Conservation (phyloP, 1,284 basidiomycete species). For the Leccinum fuscescens region DNA sequence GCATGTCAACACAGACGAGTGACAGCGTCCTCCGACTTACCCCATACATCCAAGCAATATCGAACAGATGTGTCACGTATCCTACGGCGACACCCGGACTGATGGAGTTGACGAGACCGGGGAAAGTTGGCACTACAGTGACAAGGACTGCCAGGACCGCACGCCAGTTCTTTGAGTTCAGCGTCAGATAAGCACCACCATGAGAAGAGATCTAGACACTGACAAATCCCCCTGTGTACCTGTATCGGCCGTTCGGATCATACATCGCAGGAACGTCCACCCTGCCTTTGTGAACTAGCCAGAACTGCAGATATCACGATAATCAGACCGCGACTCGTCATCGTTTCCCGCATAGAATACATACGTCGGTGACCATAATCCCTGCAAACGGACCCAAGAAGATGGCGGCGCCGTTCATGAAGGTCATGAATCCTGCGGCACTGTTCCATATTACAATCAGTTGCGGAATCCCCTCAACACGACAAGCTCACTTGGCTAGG, state of each 20-base stretch:
- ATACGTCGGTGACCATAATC: constrained; percentile 68
- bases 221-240: constrained; percentile 64
- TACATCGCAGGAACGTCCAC: constrained; percentile 77
- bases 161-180: constrained; percentile 61
- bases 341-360: constrained; percentile 22
- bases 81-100: constrained; percentile 56
- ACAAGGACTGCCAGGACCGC: constrained; percentile 59
- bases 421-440: constrained; percentile 47
- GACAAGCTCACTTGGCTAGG: constrained; percentile 40
- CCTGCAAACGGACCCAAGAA: constrained; percentile 75
- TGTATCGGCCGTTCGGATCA: constrained; percentile 61
- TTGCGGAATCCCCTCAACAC: not conserved
- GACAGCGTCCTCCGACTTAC: constrained; percentile 39
- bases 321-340: not conserved
- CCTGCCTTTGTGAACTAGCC: constrained; percentile 61
- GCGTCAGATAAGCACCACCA: constrained; percentile 7
- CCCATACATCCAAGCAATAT: constrained; percentile 71
- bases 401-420: constrained; percentile 71
- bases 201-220: constrained; percentile 26
- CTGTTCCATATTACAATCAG: constrained; percentile 26
- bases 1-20: constrained; percentile 17
- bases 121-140: constrained; percentile 64
- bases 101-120: constrained; percentile 69
- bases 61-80: constrained; percentile 52
- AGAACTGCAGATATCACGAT: constrained; percentile 45